A percentile compares a stretch with the other conserved stretches of the same genome.
phyloP scores from a whole-genome alignment of 805 yeast species.

The Lipomyces mesembrius region DNA sequence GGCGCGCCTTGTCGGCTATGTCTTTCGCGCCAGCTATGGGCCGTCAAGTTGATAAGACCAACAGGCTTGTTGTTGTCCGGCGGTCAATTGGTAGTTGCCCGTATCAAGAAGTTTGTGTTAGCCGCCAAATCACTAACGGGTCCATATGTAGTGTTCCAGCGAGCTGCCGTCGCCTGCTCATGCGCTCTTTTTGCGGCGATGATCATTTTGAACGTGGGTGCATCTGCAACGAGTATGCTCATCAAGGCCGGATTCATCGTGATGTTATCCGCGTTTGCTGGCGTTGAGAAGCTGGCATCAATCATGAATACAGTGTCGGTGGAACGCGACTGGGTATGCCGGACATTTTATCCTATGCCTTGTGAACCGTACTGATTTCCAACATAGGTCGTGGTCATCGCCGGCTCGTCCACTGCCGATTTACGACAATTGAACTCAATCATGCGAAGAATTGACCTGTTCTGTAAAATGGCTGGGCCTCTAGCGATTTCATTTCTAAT shows the following conservation, averaged over 20 bases:
- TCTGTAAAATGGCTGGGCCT: conserved; percentile 50
- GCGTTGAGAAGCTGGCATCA: conserved; percentile 46
- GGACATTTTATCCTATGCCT: conserved; percentile 33
- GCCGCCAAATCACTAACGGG: background rate
- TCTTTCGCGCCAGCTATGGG: conserved; percentile 44
- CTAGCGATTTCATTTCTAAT: conserved; percentile 46
- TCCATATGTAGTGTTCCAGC: conserved; percentile 39
- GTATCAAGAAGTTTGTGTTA: background rate
- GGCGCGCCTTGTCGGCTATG: conserved; percentile 44
- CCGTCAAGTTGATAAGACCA: conserved; percentile 42
- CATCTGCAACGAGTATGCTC: background rate
- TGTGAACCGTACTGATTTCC: conserved; percentile 28
- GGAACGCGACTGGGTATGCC: conserved; percentile 49
- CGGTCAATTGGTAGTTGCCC: conserved; percentile 42
- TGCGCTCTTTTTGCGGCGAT: conserved; percentile 39
- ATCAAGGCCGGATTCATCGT: conserved; percentile 26
- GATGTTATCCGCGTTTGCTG: conserved; percentile 44
- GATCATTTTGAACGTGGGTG: conserved; percentile 20
- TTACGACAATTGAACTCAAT: conserved; percentile 45
- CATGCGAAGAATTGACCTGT: conserved; percentile 49
- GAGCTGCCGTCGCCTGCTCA: conserved; percentile 43
- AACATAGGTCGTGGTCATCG: conserved; percentile 45
- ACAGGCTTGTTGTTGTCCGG: conserved; percentile 45
- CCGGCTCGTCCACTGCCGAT: conserved; percentile 39
- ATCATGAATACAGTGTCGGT: conserved; percentile 49